Evolutionary conservation across 805 yeast species (phyloP).

Genomic region (Lipomyces chichibuensis): DNA sequence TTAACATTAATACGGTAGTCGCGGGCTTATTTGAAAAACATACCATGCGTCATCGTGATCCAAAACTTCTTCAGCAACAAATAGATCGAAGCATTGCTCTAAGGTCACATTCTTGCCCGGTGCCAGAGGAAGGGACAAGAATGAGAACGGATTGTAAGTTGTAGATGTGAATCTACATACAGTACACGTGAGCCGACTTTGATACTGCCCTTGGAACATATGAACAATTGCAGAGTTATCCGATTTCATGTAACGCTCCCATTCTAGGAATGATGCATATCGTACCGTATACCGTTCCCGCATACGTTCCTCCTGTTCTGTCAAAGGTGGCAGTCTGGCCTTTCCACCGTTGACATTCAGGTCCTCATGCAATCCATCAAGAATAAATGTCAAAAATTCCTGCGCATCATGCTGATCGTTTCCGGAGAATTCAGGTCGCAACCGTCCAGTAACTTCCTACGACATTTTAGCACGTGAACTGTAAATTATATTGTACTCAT

Average conservation of each 20-base stretch:
- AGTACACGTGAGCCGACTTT: constrained; percentile 74
- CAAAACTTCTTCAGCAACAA: constrained; percentile 71
- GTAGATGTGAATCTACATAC: constrained; percentile 78
- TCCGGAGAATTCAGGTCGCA: constrained; percentile 66
- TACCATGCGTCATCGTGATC: constrained; percentile 83
- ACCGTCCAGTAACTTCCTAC: constrained; percentile 59
- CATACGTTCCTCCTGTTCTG: constrained; percentile 68
- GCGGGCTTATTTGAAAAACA: background rate
- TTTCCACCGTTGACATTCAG: constrained; percentile 66
- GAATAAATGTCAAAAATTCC: constrained; percentile 72
- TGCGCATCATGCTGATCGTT: constrained; percentile 83
- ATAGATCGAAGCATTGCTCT: constrained; percentile 73
- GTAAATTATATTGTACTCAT: background rate
- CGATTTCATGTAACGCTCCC: constrained; percentile 83
- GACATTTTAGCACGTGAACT: background rate
- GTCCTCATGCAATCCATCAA: constrained; percentile 83
- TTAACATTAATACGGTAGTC: background rate
- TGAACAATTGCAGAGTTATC: constrained; percentile 81
- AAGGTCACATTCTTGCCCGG: constrained; percentile 48
- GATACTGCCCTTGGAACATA: constrained; percentile 84
- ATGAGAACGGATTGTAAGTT: constrained; percentile 80
- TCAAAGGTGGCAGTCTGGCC: constrained; percentile 59
- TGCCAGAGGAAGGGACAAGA: constrained; percentile 80
- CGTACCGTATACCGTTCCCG: constrained; percentile 76
- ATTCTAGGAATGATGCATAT: constrained; percentile 82